Percentiles rank a stretch among this genome's conserved stretches.
phyloP scores from a whole-genome alignment of 257 asterid species.

The Capsicum rhomboideum region DNA sequence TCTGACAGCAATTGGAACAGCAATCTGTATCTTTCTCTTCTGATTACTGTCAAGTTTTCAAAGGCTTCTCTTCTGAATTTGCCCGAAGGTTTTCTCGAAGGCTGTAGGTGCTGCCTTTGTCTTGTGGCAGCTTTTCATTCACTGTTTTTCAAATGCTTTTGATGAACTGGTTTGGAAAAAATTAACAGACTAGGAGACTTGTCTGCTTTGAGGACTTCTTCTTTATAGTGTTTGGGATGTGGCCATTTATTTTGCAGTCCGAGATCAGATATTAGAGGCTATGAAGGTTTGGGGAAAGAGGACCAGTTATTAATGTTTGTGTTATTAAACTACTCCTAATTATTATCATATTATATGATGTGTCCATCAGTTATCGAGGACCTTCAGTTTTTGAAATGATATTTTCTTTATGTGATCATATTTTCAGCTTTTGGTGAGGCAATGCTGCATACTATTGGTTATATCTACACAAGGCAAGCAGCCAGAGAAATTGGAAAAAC shows the following conservation, averaged over 20 bases:
- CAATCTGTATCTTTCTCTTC: neutral
- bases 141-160: neutral
- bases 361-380: neutral
- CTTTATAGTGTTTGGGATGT: neutral
- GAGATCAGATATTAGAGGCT: neutral
- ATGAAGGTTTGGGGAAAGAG: neutral
- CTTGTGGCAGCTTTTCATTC: neutral
- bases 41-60: neutral
- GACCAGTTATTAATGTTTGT: neutral
- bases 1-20: neutral
- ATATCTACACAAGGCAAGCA: constrained; percentile 83
- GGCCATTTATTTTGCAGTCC: neutral
- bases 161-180: neutral
- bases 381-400: neutral
- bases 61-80: neutral
- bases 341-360: neutral
- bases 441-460: constrained; percentile 78
- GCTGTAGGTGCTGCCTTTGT: neutral
- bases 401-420: neutral
- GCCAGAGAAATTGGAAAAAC: constrained; percentile 72
- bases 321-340: neutral
- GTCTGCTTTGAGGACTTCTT: neutral
- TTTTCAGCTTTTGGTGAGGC: constrained; percentile 84
- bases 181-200: neutral
- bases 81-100: neutral